Evolutionary conservation across 148 eudicot genomes (phyloP), one percentile per base, ranked within the genome.

Genomic region (Fallopia convolvulus): DNA sequence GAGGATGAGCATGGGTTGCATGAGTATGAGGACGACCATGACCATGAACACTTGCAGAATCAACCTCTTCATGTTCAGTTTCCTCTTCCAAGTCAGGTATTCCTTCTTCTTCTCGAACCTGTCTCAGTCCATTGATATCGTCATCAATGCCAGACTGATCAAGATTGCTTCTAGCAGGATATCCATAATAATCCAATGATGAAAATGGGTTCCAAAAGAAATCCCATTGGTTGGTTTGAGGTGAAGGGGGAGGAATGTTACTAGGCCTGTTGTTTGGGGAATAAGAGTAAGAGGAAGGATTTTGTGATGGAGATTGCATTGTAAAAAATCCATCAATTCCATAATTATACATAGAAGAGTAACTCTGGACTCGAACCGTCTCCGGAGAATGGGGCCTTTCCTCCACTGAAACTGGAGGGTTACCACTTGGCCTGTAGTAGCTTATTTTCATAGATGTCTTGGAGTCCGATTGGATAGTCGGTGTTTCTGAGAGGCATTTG

Each of bases 151-250:
- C 76, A 1, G 87, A 73, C 58, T 84, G 92, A 70, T 90, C 92
- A 20, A 90, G 86, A 80, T 87, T 87, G 80, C 81, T 83, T 55
- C 93, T 83, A 5, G 83, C 84, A 6, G 92, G 90, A 84, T 90
- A 92, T 40, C 97, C 99, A 77, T 91, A 95, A 73, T 89, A 87
- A 80, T 92, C 99, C 77, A 92, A 78, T 6, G 99, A 95, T 5
- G 99, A 90, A 78, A 95, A 95, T 9, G 97, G 99, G 70, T 95
- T 95, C 99, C 99, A 95, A 63, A 95, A 92, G 86, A 87, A 92
- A 82, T 95, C 99, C 99, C 99, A 95, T 74, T 87, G 96, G 14
- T 96, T 88, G 68, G 85, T 86, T 70, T 84, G 93, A 55, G 96
- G 97, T 0, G 99, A 88, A 73, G 90, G 86, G 18, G 97, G 94